Conservation (phyloP, 2,329 filamentous ascomycete species). For the Aspergillus viridinutans region DNA sequence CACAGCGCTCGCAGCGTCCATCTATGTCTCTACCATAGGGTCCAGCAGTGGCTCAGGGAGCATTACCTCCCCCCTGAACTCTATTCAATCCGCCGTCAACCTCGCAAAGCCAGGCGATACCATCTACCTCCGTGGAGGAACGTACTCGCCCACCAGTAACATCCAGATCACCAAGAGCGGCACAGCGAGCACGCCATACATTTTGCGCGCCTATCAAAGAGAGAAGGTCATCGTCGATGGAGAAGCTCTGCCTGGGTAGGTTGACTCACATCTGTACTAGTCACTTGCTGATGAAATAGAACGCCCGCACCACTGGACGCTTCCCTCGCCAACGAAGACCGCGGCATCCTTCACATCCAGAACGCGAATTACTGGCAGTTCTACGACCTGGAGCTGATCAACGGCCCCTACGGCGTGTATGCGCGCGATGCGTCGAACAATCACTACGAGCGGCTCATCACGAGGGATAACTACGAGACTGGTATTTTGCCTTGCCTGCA, state of each 20-base stretch:
- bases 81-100: constrained; percentile 13
- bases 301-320: constrained; percentile 9
- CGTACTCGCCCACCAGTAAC: constrained; percentile 11
- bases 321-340: constrained; percentile 9
- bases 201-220: constrained; percentile 9
- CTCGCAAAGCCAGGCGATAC: constrained; percentile 9
- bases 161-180: constrained; percentile 16
- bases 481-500: background rate
- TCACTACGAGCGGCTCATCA: constrained; percentile 13
- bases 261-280: background rate
- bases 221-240: constrained; percentile 15
- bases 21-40: constrained; percentile 14
- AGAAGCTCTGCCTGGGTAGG: constrained; percentile 11
- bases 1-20: constrained; percentile 3
- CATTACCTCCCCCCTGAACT: constrained; percentile 7
- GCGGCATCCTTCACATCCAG: constrained; percentile 14
- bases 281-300: background rate
- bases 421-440: constrained; percentile 15
- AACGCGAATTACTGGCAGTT: constrained; percentile 16
- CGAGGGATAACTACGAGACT: constrained; percentile 15
- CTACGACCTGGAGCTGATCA: constrained; percentile 14
- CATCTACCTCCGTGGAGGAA: constrained; percentile 13
- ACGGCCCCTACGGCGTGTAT: constrained; percentile 16
- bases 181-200: constrained; percentile 4
- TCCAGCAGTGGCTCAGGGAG: constrained; percentile 9